phyloP scores from a whole-genome alignment of 75 land plant species.

The Ceratopteris richardii region DNA sequence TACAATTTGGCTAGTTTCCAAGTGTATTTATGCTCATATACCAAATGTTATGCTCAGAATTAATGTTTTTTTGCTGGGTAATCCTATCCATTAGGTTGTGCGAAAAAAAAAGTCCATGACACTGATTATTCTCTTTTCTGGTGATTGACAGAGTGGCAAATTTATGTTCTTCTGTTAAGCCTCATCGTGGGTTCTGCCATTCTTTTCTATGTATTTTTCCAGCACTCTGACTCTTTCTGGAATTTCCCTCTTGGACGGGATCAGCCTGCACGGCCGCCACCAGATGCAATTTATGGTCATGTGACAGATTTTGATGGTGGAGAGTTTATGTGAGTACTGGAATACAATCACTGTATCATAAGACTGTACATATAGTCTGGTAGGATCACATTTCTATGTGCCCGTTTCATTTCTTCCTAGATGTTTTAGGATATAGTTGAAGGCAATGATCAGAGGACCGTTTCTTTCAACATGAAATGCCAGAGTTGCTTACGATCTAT shows the following conservation, averaged over 20 bases:
- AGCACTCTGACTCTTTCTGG: slow-evolving; percentile 80
- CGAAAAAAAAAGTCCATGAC: too few species aligned
- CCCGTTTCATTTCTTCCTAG: too few species aligned
- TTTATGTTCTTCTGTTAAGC: slow-evolving; percentile 46
- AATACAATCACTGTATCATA: too few species aligned
- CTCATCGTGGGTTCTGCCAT: slow-evolving; percentile 58
- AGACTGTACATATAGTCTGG: too few species aligned
- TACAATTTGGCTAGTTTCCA: not conserved
- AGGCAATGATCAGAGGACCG: too few species aligned
- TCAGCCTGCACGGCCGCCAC: slow-evolving; percentile 29
- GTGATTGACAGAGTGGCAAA: slow-evolving; percentile 67
- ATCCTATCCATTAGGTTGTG: too few species aligned
- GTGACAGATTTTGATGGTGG: slow-evolving; percentile 16
- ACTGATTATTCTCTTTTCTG: not conserved
- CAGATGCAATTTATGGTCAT: slow-evolving; percentile 24
- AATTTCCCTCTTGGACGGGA: slow-evolving; percentile 44
- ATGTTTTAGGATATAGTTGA: too few species aligned
- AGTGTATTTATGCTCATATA: not conserved
- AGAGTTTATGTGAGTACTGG: not conserved
- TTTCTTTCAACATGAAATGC: too few species aligned
- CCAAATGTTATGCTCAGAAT: too few species aligned
- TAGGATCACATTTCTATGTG: too few species aligned
- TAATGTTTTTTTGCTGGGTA: not conserved
- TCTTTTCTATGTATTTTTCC: slow-evolving; percentile 54
- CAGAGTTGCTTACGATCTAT: too few species aligned